A percentile compares a stretch with the other conserved stretches of the same genome.
Evolutionary conservation across 768 basidiomycete species (phyloP).

Genomic region (Harrya chromipes): DNA sequence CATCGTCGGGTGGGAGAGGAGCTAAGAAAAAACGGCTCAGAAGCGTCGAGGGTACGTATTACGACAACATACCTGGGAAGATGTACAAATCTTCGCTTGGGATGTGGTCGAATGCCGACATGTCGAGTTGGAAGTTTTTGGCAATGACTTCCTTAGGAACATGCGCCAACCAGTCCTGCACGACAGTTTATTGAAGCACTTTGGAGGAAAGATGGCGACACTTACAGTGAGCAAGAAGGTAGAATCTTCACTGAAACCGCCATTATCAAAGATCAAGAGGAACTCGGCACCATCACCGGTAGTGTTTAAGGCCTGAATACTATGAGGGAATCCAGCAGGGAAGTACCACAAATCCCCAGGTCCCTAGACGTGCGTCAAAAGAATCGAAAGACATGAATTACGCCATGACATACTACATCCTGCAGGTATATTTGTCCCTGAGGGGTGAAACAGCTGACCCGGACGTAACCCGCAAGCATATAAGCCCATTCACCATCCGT

Average conservation of each 20-base stretch:
- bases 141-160: conserved; percentile 55
- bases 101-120: conserved; percentile 51
- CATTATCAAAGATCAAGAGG: conserved; percentile 43
- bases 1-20: conserved; percentile 40
- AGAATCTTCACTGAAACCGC: conserved; percentile 51
- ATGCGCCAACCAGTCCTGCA: conserved; percentile 66
- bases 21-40: conserved; percentile 25
- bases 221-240: conserved; percentile 46
- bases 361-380: conserved; percentile 20
- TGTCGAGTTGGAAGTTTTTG: conserved; percentile 56
- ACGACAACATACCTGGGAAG: conserved; percentile 37
- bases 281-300: conserved; percentile 49
- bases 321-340: conserved; percentile 54
- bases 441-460: conserved; percentile 50
- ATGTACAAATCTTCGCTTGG: conserved; percentile 56
- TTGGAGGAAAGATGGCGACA: neutral
- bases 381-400: conserved; percentile 6
- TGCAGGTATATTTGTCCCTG: conserved; percentile 51
- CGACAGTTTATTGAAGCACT: neutral
- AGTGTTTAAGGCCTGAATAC: conserved; percentile 50
- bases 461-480: conserved; percentile 45
- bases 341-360: conserved; percentile 58
- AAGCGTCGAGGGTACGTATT: neutral
- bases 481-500: conserved; percentile 49
- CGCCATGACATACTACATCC: conserved; percentile 42